Conservation (phyloP, 2,329 filamentous ascomycete genomes). For the Fusarium lyarnte region DNA sequence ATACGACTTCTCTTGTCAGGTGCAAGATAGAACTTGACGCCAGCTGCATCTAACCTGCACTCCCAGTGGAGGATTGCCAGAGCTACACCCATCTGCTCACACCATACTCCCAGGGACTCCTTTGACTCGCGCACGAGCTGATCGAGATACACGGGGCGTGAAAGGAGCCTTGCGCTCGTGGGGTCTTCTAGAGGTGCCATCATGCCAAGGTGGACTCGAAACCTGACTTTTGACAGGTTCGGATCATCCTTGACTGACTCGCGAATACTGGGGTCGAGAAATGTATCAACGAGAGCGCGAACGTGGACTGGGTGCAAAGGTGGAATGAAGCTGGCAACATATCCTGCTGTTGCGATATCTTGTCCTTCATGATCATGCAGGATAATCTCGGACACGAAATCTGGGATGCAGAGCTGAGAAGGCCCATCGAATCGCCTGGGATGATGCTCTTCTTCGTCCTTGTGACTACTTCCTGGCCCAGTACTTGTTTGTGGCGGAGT, state of each 20-base stretch:
- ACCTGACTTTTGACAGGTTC: background rate
- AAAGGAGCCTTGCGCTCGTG: background rate
- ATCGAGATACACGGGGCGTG: constrained; percentile 36
- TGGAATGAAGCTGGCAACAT: constrained; percentile 1
- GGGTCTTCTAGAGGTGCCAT: background rate
- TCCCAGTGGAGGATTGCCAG: constrained; percentile 42
- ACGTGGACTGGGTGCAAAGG: constrained; percentile 1
- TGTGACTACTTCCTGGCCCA: background rate
- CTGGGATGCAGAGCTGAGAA: background rate
- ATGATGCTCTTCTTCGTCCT: background rate
- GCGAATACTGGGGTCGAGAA: background rate
- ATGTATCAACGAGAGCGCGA: background rate
- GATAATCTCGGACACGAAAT: background rate
- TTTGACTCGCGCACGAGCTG: constrained; percentile 23
- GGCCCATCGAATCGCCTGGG: fast-evolving
- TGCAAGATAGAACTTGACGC: constrained; percentile 37
- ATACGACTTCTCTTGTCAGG: background rate
- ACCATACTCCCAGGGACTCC: background rate
- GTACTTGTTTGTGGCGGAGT: background rate
- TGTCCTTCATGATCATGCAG: background rate
- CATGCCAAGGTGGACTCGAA: constrained; percentile 18
- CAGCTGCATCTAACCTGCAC: constrained; percentile 35
- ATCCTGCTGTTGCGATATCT: background rate
- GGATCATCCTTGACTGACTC: background rate
- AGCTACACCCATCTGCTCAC: constrained; percentile 27